These are phyloP conservation scores for Dicorynia guianensis DNA, from an alignment of 306 rosid genomes.

Conservation along the genomic window DNA sequence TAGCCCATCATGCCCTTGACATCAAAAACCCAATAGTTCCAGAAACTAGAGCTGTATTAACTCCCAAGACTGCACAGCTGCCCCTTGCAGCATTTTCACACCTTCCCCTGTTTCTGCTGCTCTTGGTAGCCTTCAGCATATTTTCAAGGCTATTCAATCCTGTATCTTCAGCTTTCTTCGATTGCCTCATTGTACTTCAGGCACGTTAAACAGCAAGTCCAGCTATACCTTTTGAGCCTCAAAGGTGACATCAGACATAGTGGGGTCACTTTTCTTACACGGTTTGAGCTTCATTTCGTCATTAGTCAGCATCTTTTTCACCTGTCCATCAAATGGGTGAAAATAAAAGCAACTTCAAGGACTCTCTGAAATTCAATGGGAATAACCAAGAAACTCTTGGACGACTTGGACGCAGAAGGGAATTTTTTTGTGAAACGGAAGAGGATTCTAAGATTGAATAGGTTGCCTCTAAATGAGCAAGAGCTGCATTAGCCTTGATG, in stretches of 20 bases:
- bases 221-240: conserved; percentile 67
- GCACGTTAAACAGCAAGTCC: conserved; percentile 62
- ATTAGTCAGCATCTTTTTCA: conserved; percentile 56
- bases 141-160: conserved; percentile 52
- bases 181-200: conserved; percentile 34
- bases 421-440: background rate
- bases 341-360: background rate
- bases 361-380: conserved; percentile 36
- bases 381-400: conserved; percentile 33
- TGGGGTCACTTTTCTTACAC: conserved; percentile 52
- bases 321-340: conserved; percentile 45
- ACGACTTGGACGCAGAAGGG: conserved; percentile 27
- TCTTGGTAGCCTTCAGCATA: conserved; percentile 51
- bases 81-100: conserved; percentile 68
- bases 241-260: conserved; percentile 47
- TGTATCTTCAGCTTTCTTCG: conserved; percentile 57
- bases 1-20: conserved; percentile 41
- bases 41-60: conserved; percentile 84
- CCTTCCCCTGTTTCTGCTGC: conserved; percentile 70
- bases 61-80: conserved; percentile 88
- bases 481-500: conserved; percentile 65
- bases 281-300: conserved; percentile 56
- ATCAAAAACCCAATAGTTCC: conserved; percentile 71
- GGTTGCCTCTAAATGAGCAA: conserved; percentile 38
- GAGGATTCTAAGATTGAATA: background rate